A percentile compares a stretch with the other conserved stretches of the same genome.
These are phyloP conservation scores for Colletotrichum chrysophilum DNA, from an alignment of 2,329 filamentous ascomycete species.

Conservation along the genomic window DNA sequence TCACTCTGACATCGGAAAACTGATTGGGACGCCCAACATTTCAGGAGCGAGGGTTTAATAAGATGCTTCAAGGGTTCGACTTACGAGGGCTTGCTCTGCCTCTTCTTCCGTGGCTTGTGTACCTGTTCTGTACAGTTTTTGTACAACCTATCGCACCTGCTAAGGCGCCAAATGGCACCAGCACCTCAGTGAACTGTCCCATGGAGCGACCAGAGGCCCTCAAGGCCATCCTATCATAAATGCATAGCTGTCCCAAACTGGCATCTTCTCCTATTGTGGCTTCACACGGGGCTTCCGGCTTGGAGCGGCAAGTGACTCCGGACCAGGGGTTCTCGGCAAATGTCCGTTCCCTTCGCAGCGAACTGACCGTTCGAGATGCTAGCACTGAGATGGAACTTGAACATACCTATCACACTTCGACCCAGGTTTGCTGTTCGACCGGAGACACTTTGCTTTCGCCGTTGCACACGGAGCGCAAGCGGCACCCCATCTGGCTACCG, in stretches of 20 bases:
- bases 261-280: neutral
- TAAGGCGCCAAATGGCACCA: neutral
- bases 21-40: too few relatives aligned
- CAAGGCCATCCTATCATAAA: neutral
- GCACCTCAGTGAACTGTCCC: neutral
- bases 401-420: constrained; percentile 51
- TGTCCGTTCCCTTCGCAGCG: neutral
- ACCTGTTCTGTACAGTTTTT: constrained; percentile 54
- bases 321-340: neutral
- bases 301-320: neutral
- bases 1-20: too few relatives aligned
- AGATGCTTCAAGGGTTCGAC: constrained; percentile 25
- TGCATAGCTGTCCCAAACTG: rapidly evolving
- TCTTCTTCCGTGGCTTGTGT: constrained; percentile 56
- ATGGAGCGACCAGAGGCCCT: rapidly evolving
- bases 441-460: constrained; percentile 56
- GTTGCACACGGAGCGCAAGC: constrained; percentile 53
- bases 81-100: constrained; percentile 55
- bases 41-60: too few relatives aligned
- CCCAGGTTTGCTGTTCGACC: constrained; percentile 38
- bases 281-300: neutral
- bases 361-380: neutral
- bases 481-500: constrained; percentile 47
- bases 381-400: neutral
- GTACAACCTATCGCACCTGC: constrained; percentile 51